Evolutionary conservation across 768 basidiomycete genomes (phyloP).

Genomic region (Flagelloscypha sp.): DNA sequence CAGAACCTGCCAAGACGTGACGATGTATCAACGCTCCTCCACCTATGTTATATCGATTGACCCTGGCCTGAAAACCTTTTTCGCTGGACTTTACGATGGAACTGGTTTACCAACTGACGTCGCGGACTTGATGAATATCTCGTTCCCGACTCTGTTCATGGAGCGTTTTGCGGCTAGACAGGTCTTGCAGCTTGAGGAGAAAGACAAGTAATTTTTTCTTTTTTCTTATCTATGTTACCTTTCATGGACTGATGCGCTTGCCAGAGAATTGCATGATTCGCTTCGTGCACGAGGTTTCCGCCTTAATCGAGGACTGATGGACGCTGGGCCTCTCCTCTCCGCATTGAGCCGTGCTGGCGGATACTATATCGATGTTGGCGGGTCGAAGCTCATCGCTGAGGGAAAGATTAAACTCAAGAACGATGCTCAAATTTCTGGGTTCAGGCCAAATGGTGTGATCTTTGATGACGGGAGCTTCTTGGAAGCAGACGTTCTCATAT

Average conservation of each 20-base stretch:
- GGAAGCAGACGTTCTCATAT: slow-evolving; percentile 30
- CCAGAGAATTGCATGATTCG: slow-evolving; percentile 44
- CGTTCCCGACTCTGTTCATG: slow-evolving; percentile 13
- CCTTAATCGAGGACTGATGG: slow-evolving; percentile 40
- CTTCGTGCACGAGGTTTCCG: slow-evolving; percentile 53
- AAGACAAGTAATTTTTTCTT: slow-evolving; percentile 38
- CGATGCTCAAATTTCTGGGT: slow-evolving; percentile 27
- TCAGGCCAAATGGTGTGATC: slow-evolving; percentile 21
- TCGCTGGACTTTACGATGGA: slow-evolving; percentile 15
- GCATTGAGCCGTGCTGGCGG: slow-evolving; percentile 47
- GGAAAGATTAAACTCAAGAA: slow-evolving; percentile 48
- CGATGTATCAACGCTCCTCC: slow-evolving; percentile 48
- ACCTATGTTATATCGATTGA: slow-evolving; percentile 39
- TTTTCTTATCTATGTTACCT: neutral
- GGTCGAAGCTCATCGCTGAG: slow-evolving; percentile 35
- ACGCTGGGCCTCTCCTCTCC: slow-evolving; percentile 42
- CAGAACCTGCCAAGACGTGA: slow-evolving; percentile 32
- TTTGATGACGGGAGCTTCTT: slow-evolving; percentile 25
- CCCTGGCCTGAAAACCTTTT: slow-evolving; percentile 23
- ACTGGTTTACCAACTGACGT: slow-evolving; percentile 1
- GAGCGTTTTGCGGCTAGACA: slow-evolving; percentile 27
- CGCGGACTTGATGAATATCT: neutral
- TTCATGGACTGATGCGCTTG: no score
- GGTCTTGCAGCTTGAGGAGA: slow-evolving; percentile 36
- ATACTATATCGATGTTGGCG: slow-evolving; percentile 47